A percentile compares a stretch with the other conserved stretches of the same genome.
Conservation (phyloP, 768 basidiomycete genomes). For the Lactifluus pinguis region DNA sequence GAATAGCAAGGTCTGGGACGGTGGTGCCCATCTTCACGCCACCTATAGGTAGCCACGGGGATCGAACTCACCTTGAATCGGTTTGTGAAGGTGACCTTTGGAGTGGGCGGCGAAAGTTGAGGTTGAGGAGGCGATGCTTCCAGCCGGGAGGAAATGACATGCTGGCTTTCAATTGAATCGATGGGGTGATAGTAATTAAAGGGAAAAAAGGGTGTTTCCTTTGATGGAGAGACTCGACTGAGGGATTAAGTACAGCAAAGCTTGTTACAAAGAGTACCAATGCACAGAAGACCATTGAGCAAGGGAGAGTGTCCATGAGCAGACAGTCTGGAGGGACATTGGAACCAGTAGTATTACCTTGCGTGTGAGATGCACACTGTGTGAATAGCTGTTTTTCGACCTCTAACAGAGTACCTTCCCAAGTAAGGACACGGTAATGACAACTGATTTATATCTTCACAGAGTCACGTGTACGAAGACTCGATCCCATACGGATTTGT, state of each 20-base stretch:
- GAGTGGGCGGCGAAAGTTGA: slow-evolving; percentile 49
- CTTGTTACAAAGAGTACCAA: slow-evolving; percentile 1
- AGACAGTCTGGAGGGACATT: too few species aligned
- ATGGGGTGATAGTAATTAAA: neutral
- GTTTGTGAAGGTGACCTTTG: slow-evolving; percentile 53
- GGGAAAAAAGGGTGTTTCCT: slow-evolving; percentile 13
- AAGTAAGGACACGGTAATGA: too few species aligned
- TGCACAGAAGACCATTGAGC: too few species aligned
- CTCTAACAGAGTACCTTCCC: too few species aligned
- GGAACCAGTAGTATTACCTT: too few species aligned
- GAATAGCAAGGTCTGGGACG: slow-evolving; percentile 71
- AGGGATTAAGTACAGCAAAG: slow-evolving; percentile 6
- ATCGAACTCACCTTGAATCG: slow-evolving; percentile 50
- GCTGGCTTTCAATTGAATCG: neutral
- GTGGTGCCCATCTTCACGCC: slow-evolving; percentile 79
- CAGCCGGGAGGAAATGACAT: slow-evolving; percentile 29
- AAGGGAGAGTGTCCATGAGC: too few species aligned
- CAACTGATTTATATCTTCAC: too few species aligned
- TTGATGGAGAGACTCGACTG: slow-evolving; percentile 19
- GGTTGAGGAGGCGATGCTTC: slow-evolving; percentile 48
- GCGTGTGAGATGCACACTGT: too few species aligned
- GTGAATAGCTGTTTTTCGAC: too few species aligned
- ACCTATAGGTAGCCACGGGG: slow-evolving; percentile 60
- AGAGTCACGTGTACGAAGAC: too few species aligned
- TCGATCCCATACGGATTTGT: too few species aligned